Base-by-base conservation (phyloP, 139 green algal genomes). In the Coelastrella sp. region DNA sequence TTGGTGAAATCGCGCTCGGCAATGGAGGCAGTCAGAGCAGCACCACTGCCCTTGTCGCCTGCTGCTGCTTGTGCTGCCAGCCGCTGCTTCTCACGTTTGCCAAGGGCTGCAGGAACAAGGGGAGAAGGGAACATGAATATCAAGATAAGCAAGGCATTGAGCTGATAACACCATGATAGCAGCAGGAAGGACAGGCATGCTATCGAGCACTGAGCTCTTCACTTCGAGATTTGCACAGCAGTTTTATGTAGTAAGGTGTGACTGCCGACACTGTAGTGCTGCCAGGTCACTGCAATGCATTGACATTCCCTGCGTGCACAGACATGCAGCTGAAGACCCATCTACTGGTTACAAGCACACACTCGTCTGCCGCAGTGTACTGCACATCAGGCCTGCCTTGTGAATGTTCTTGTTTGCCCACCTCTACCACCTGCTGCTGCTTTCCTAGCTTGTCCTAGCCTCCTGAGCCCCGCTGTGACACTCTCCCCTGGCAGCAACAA, bases 401-500 rank as follows among this genome's bases (percentile, higher is more conserved):
- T 47, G 1, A 2, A 47, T 47, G 32, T 47, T 47, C 32, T 47
- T 47, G 20, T 66, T 10, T 64, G 5, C 66, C 73, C 80, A 83
- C 90, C 77, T 23, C 82, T 83, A 20, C 75, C 90, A 17, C 23
- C 47, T 71, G 80, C 22, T 76, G 58, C 85, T 60, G 58, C 80
- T 76, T 54, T 54, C 88, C 71, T 73, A 7, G 81, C 81, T 22
- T 86, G 92, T 3, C 96, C 93, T n/a, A 98, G 83, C 3, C 96
- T 93, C 87, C 95, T 95, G 14, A 98, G 90, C 2, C 85, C 96
- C 19, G 86, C 73, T 0, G 94, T 90, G 23, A 98, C 94, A 0
- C 86, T 95, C 89, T 98, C 96, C 14, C 93, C 92, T 3, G 93
- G 90, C 87, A 92, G 90, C 92, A 98, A 74, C 17, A 95, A 61